Evolutionary conservation across 345 rosid species (phyloP).

Genomic region (Lumnitzera littorea): DNA sequence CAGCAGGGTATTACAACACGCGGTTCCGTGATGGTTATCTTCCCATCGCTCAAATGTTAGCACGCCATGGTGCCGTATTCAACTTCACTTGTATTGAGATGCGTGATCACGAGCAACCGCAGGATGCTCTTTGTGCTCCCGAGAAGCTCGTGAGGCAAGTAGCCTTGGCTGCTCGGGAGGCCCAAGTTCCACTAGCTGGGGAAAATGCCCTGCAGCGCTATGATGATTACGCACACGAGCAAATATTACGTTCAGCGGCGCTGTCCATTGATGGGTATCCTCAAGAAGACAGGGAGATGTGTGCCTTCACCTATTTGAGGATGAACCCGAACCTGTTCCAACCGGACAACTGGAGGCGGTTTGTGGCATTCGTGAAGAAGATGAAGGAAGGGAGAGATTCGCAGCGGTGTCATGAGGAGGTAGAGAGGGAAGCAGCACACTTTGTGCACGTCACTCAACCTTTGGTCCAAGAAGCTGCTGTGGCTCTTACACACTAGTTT

Average conservation of each 20-base stretch:
- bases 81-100: conserved; percentile 96
- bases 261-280: conserved; percentile 37
- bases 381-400: conserved; percentile 74
- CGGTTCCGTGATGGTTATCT: conserved; percentile 82
- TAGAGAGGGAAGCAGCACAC: conserved; percentile 90
- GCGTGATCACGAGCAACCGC: conserved; percentile 97
- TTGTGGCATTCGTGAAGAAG: conserved; percentile 87
- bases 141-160: conserved; percentile 94
- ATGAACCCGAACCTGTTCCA: conserved; percentile 81
- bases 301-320: conserved; percentile 94
- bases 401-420: conserved; percentile 57
- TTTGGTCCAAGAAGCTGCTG: conserved; percentile 68
- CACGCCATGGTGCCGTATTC: conserved; percentile 77
- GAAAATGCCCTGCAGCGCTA: conserved; percentile 89
- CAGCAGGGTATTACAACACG: conserved; percentile 96
- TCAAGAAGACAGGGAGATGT: conserved; percentile 52
- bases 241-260: conserved; percentile 61
- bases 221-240: conserved; percentile 67
- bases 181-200: conserved; percentile 76
- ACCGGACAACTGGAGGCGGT: conserved; percentile 72
- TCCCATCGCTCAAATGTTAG: conserved; percentile 88
- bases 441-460: conserved; percentile 74
- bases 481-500: conserved; percentile 44
- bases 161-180: conserved; percentile 58
- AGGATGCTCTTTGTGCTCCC: conserved; percentile 86